phyloP scores from a whole-genome alignment of 805 yeast genomes.

The Helenozyma baotianmanensis region DNA sequence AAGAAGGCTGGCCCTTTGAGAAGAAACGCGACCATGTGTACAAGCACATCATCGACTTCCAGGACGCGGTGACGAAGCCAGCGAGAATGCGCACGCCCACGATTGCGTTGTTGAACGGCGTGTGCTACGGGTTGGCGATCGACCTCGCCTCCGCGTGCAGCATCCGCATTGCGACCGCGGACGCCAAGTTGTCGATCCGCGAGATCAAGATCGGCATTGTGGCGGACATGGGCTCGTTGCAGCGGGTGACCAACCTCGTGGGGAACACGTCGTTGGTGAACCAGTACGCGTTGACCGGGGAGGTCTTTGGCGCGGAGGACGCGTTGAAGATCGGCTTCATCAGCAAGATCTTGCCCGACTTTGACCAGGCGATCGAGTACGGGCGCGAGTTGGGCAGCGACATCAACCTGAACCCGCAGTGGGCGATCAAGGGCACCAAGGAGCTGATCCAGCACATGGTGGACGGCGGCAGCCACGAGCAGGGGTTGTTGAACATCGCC shows the following conservation, averaged over 20 bases:
- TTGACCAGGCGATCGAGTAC: conserved; percentile 43
- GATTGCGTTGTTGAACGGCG: conserved; percentile 63
- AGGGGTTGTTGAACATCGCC: conserved; percentile 52
- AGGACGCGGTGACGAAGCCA: conserved; percentile 48
- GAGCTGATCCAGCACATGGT: conserved; percentile 41
- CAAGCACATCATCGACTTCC: conserved; percentile 51
- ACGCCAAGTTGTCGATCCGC: conserved; percentile 52
- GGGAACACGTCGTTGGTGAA: conserved; percentile 54
- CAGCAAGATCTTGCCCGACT: conserved; percentile 40
- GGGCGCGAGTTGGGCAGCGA: conserved; percentile 48
- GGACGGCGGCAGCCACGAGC: conserved; percentile 30
- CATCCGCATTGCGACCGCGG: conserved; percentile 53
- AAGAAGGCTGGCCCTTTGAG: conserved; percentile 8
- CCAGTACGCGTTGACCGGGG: conserved; percentile 62
- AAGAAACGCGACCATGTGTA: conserved; percentile 25
- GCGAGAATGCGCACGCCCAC: conserved; percentile 53
- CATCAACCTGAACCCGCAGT: conserved; percentile 45
- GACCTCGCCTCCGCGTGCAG: conserved; percentile 60
- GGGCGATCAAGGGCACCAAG: conserved; percentile 67
- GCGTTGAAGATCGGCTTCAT: conserved; percentile 57
- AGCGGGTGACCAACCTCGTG: conserved; percentile 53
- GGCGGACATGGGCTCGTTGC: conserved; percentile 77
- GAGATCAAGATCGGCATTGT: conserved; percentile 72
- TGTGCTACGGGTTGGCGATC: conserved; percentile 59
- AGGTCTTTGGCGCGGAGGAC: conserved; percentile 48